Conservation (phyloP, 257 asterid genomes). For the Paulownia fortunei region DNA sequence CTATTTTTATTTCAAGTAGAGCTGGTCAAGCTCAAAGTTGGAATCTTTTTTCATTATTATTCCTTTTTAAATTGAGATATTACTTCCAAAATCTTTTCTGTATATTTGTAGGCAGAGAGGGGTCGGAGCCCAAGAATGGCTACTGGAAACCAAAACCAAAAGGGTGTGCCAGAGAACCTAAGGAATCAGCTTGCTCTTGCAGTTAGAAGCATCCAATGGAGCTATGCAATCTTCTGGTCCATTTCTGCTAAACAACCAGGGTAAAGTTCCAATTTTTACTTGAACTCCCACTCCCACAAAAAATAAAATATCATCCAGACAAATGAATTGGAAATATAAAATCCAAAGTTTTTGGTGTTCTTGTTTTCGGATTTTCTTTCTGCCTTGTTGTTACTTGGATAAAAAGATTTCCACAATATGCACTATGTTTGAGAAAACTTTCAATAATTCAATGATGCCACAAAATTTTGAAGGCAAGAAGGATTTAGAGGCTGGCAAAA, state of each 20-base stretch:
- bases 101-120: slow-evolving; percentile 7
- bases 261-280: slow-evolving; percentile 43
- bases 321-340: background rate
- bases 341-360: background rate
- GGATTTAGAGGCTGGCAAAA: background rate
- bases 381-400: background rate
- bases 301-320: no score
- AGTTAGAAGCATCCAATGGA: slow-evolving; percentile 80
- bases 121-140: slow-evolving; percentile 48
- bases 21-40: slow-evolving; percentile 6
- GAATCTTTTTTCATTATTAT: slow-evolving; percentile 7
- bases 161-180: slow-evolving; percentile 49
- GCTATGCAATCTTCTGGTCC: slow-evolving; percentile 92
- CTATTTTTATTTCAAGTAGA: background rate
- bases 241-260: slow-evolving; percentile 63
- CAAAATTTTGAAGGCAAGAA: background rate
- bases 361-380: background rate
- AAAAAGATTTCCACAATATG: background rate
- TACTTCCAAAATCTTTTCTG: background rate
- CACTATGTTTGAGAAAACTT: background rate
- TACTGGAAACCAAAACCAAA: slow-evolving; percentile 38
- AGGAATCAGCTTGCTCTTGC: slow-evolving; percentile 79
- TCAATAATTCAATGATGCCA: slow-evolving; percentile 2
- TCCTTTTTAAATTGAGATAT: background rate
- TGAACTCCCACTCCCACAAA: background rate